Percentiles rank a stretch among this genome's conserved stretches.
Evolutionary conservation across 2,329 filamentous ascomycete species (phyloP).

Genomic region (Eurotiales sp.): DNA sequence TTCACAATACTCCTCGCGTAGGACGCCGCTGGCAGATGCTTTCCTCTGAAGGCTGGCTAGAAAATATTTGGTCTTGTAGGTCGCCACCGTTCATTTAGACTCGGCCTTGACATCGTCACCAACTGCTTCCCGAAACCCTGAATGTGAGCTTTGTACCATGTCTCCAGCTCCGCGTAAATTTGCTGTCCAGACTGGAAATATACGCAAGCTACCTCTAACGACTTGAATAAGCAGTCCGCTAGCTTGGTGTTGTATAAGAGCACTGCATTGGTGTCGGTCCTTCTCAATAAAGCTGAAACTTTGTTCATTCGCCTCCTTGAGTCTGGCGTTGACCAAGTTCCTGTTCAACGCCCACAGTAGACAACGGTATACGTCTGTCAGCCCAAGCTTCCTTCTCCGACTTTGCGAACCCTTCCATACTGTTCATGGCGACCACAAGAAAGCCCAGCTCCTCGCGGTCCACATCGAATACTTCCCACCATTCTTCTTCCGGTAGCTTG

Average conservation of each 20-base stretch:
- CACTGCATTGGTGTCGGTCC: neutral
- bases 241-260: neutral
- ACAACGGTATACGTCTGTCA: slow-evolving; percentile 54
- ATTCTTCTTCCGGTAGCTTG: slow-evolving; percentile 77
- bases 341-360: slow-evolving; percentile 53
- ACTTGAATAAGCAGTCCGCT: no score
- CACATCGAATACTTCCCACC: slow-evolving; percentile 98
- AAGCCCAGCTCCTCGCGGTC: slow-evolving; percentile 94
- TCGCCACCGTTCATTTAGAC: no score
- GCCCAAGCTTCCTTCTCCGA: slow-evolving; percentile 57
- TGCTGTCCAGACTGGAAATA: no score
- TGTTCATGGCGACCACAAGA: slow-evolving; percentile 78
- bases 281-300: neutral
- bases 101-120: no score
- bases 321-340: slow-evolving; percentile 56
- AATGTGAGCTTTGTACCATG: no score
- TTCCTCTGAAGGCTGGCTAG: no score
- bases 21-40: no score
- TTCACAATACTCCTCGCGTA: no score
- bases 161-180: no score
- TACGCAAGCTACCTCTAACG: no score
- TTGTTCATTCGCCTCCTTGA: slow-evolving; percentile 37
- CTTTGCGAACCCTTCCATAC: slow-evolving; percentile 66
- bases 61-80: no score
- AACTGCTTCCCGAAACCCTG: no score